Evolutionary conservation across 2,329 filamentous ascomycete genomes (phyloP).

Genomic region (Diplodia intermedia): DNA sequence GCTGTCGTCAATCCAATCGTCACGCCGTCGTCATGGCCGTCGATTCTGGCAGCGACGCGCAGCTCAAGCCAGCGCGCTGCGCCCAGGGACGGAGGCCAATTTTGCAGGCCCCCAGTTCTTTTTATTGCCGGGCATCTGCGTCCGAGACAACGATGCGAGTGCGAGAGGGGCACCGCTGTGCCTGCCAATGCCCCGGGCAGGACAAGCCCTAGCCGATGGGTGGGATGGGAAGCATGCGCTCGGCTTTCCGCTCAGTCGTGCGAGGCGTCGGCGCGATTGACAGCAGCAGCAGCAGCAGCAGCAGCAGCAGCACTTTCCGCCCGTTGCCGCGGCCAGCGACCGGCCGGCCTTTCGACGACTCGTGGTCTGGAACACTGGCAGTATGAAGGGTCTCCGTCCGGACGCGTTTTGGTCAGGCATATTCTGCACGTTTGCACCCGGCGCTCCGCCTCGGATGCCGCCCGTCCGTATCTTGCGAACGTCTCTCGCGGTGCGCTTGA

Average conservation of each 20-base stretch:
- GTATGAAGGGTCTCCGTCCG: not conserved
- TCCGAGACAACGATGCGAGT: constrained; percentile 16
- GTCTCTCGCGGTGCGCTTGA: not conserved
- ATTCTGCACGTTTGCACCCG: not conserved
- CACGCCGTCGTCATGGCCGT: constrained; percentile 19
- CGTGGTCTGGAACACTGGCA: not conserved
- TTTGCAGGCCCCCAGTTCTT: constrained; percentile 29
- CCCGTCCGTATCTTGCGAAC: not conserved
- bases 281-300: no score
- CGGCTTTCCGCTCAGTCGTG: constrained; percentile 3
- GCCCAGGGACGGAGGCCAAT: constrained; percentile 20
- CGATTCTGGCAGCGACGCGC: constrained; percentile 7
- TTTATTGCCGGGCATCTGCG: constrained; percentile 21
- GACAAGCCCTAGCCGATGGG: not conserved
- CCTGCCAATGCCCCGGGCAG: constrained; percentile 6
- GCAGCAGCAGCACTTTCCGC: no score
- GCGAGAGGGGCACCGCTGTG: not conserved
- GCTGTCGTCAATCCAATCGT: constrained; percentile 22
- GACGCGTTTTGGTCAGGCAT: not conserved
- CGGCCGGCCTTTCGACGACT: not conserved
- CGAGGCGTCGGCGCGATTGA: not conserved
- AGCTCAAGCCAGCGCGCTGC: constrained; percentile 9
- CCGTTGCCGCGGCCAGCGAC: not conserved
- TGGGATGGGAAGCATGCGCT: not conserved
- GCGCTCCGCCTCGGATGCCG: not conserved